Conservation (phyloP, 2,329 filamentous ascomycete species). For the Fusarium sp. region DNA sequence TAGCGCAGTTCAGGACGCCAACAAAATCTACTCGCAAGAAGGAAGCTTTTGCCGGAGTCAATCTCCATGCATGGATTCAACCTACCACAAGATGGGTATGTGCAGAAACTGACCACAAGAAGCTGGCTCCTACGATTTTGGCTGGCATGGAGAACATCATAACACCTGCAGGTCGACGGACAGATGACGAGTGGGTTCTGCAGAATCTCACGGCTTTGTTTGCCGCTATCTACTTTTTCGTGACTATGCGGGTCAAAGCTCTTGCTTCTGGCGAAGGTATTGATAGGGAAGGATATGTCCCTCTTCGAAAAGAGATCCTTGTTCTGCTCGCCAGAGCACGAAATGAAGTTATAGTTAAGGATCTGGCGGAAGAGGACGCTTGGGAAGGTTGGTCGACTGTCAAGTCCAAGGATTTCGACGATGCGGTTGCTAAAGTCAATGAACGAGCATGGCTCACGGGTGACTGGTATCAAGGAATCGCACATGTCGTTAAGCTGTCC, state of each 20-base stretch:
- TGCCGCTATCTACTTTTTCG: slow-evolving; percentile 68
- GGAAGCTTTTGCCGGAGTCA: slow-evolving; percentile 41
- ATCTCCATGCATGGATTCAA: slow-evolving; percentile 73
- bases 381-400: slow-evolving; percentile 64
- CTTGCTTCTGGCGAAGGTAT: slow-evolving; percentile 51
- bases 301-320: slow-evolving; percentile 57
- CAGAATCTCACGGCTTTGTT: slow-evolving; percentile 63
- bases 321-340: slow-evolving; percentile 53
- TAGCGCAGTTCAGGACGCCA: slow-evolving; percentile 55
- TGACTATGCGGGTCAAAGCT: slow-evolving; percentile 59
- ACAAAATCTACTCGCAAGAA: slow-evolving; percentile 52
- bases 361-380: slow-evolving; percentile 56
- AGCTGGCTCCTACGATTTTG: slow-evolving; percentile 75
- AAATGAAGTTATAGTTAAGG: slow-evolving; percentile 49
- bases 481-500: slow-evolving; percentile 58
- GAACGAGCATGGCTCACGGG: slow-evolving; percentile 64
- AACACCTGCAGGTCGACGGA: slow-evolving; percentile 53
- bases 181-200: slow-evolving; percentile 59
- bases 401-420: slow-evolving; percentile 65
- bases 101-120: slow-evolving; percentile 66
- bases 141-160: slow-evolving; percentile 73
- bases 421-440: slow-evolving; percentile 67
- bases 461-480: slow-evolving; percentile 71
- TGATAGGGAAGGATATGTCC: slow-evolving; percentile 56
- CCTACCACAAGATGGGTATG: slow-evolving; percentile 72